Conservation (phyloP, 148 eudicot species). For the Cornus kousa region DNA sequence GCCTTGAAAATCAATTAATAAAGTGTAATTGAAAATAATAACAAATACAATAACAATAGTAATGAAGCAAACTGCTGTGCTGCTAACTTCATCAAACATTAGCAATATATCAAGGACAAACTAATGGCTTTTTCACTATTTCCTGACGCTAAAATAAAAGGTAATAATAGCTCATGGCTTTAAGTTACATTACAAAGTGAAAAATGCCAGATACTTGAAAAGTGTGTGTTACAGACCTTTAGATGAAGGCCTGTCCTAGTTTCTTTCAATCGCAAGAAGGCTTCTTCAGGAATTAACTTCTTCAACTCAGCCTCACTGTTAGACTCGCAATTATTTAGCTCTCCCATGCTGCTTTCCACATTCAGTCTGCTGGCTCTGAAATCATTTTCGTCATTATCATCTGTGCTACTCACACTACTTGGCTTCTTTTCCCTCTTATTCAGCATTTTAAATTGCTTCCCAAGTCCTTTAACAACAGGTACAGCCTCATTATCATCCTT, state of each 20-base stretch:
- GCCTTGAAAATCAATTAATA: not conserved
- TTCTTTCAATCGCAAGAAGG: slow-evolving; percentile 73
- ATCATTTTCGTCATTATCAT: slow-evolving; percentile 49
- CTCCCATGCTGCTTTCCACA: slow-evolving; percentile 25
- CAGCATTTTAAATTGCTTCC: slow-evolving; percentile 80
- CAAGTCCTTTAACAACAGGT: slow-evolving; percentile 81
- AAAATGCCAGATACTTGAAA: not conserved
- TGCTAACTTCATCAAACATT: not conserved
- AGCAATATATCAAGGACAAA: not conserved
- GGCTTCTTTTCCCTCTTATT: slow-evolving; percentile 73
- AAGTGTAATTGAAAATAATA: too few species aligned
- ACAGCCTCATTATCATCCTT: slow-evolving; percentile 39
- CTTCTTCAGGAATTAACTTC: slow-evolving; percentile 73
- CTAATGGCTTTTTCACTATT: not conserved
- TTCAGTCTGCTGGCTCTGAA: slow-evolving; percentile 25
- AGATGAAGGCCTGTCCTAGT: slow-evolving; percentile 80
- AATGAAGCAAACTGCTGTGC: not conserved
- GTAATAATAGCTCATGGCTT: not conserved
- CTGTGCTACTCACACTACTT: slow-evolving; percentile 20
- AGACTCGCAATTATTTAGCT: slow-evolving; percentile 19
- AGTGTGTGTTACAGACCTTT: slow-evolving; percentile 48
- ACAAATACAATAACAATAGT: not conserved
- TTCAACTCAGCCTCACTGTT: slow-evolving; percentile 43
- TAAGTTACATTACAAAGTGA: not conserved
- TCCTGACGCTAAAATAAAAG: not conserved